These are phyloP conservation scores for Pseudomonodictys pantanalensis DNA, from an alignment of 495 filamentous ascomycete genomes.

Conservation along the genomic window DNA sequence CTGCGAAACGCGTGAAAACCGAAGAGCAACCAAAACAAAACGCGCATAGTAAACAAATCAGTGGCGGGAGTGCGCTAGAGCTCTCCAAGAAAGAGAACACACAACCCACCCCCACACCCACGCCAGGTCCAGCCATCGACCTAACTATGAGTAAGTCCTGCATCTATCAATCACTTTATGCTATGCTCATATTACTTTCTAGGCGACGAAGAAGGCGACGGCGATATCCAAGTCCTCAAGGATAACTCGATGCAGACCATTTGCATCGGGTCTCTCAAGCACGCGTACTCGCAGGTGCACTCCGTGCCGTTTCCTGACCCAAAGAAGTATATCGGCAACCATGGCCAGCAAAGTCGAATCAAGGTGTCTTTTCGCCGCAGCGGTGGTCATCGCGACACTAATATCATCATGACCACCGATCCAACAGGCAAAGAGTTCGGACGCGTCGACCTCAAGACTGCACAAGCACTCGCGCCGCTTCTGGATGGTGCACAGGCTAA, in stretches of 20 bases:
- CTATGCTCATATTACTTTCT: not conserved
- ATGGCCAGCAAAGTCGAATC: constrained; percentile 65
- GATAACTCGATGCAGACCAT: constrained; percentile 56
- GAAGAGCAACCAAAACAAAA: constrained; percentile 35
- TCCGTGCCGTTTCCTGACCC: constrained; percentile 64
- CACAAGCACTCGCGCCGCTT: constrained; percentile 64
- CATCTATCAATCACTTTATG: not conserved
- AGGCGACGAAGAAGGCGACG: constrained; percentile 42
- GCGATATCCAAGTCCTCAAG: constrained; percentile 54
- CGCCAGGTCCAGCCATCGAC: constrained; percentile 15
- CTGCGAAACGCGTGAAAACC: constrained; percentile 65
- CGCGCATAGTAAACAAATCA: constrained; percentile 43
- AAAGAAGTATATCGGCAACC: constrained; percentile 50
- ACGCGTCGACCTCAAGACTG: constrained; percentile 65
- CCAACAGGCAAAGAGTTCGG: constrained; percentile 69
- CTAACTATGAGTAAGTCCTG: constrained; percentile 28
- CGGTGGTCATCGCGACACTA: constrained; percentile 46
- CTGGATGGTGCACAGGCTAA: constrained; percentile 59
- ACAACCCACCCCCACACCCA: constrained; percentile 60
- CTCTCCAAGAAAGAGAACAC: constrained; percentile 62
- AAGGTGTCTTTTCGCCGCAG: constrained; percentile 63
- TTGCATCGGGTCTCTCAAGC: constrained; percentile 79
- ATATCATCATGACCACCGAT: constrained; percentile 67
- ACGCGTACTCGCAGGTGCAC: constrained; percentile 64
- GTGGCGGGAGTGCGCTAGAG: constrained; percentile 57